Base-by-base conservation (phyloP, 768 basidiomycete genomes). In the Lanmaoa pseudosensibilis region DNA sequence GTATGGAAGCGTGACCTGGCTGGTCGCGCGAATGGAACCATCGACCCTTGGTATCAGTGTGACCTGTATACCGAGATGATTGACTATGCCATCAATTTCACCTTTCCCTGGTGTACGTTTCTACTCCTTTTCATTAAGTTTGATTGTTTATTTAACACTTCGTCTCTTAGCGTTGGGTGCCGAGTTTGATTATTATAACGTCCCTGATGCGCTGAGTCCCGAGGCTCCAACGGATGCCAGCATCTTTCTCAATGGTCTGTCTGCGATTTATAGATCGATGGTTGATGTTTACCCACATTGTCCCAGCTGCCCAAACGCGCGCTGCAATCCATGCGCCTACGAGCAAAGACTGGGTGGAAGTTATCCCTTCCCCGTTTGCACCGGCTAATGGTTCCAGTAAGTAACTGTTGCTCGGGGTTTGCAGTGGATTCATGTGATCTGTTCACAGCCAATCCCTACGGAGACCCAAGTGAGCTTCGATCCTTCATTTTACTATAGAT, bases 21-120 rank as follows among this genome's bases (percentile, higher is more conserved):
- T 32, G 72, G 74, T 13, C 73, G 81, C 36, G 68, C 79, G 4
- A 83, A 83, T 60, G 84, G 78, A 9, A 81, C 81, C 6, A 78
- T 84, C 47, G 79, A 84, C 65, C 74, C 81, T 25, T 80, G 78
- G 82, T 86, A 85, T 50, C 78, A 79, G 2, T 89, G 87, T 66
- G 74, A 82, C 49, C 62, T 88, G 8, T 77, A 82, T 51, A 77
- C 82, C 50, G 82, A 84, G 73, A 78, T 84, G 68, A 63, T 85
- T 23, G 86, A 88, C 65, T 88, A 88, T 62, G 84, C 86, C 10
- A 52, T 83, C 56, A 88, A 88, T 64, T 88, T 78, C 65, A 86
- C 86, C 1, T 82, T 77, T 65, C 87, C 87, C 0, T 80, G 78
- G 79, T 61, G 73, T 81, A 68, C 21, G 75, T 41, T 5, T 21